A percentile compares a stretch with the other conserved stretches of the same genome.
phyloP scores from a whole-genome alignment of 2,329 filamentous ascomycete species.

The Pezicula carpinea region DNA sequence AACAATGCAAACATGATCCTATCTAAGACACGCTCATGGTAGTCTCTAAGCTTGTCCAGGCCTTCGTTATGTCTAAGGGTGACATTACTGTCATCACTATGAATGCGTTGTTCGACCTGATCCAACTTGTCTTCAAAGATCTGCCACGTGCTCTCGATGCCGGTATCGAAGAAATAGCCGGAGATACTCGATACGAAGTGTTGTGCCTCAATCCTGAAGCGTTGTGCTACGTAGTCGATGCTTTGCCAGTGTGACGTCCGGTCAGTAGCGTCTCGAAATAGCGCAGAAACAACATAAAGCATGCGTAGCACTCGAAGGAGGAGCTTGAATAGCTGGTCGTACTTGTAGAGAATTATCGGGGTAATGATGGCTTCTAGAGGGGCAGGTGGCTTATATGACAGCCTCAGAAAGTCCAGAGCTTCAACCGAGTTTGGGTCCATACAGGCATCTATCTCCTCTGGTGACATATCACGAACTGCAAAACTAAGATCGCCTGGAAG shows the following conservation, averaged over 20 bases:
- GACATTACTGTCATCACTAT: constrained; percentile 32
- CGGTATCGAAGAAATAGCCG: constrained; percentile 76
- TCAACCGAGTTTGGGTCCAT: constrained; percentile 79
- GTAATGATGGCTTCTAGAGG: constrained; percentile 73
- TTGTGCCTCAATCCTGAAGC: constrained; percentile 71
- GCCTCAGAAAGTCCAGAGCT: constrained; percentile 86
- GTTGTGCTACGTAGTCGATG: constrained; percentile 25
- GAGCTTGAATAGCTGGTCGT: constrained; percentile 79
- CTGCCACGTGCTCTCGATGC: constrained; percentile 69
- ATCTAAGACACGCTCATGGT: constrained; percentile 71
- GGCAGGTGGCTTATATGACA: constrained; percentile 76
- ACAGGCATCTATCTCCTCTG: constrained; percentile 75
- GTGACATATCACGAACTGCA: constrained; percentile 73
- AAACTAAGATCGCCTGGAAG: constrained; percentile 75
- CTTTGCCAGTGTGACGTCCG: constrained; percentile 23
- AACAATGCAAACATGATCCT: constrained; percentile 70
- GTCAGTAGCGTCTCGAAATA: constrained; percentile 53
- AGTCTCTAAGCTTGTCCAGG: constrained; percentile 60
- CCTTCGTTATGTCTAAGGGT: constrained; percentile 47
- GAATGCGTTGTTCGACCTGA: constrained; percentile 54
- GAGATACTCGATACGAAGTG: constrained; percentile 72
- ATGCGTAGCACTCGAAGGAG: constrained; percentile 74
- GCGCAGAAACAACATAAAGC: constrained; percentile 66
- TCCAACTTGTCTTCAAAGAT: constrained; percentile 63
- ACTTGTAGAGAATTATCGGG: constrained; percentile 64